Evolutionary conservation across 352 stramenopile species (phyloP).

Genomic region (Pseudoperonospora humuli): DNA sequence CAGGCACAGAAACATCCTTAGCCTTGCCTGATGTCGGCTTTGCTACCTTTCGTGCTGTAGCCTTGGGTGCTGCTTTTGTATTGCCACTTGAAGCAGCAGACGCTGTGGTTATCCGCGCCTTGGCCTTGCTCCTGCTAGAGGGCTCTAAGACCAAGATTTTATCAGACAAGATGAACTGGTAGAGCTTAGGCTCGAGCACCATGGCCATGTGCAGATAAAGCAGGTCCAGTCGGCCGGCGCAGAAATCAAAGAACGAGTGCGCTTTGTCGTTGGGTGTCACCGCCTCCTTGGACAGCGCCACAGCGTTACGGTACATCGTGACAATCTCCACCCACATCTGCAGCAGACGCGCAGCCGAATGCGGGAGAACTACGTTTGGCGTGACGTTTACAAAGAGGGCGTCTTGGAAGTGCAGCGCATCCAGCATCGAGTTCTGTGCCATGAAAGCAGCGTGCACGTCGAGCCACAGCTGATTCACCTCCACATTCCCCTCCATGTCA

Average conservation of each 20-base stretch:
- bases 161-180: constrained; percentile 36
- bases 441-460: constrained; percentile 55
- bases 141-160: constrained; percentile 11
- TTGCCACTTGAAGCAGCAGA: not conserved
- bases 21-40: not conserved
- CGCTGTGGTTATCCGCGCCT: not conserved
- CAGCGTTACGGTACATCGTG: constrained; percentile 38
- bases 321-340: constrained; percentile 64
- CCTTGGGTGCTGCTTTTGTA: not conserved
- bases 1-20: not conserved
- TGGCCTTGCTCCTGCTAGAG: constrained; percentile 9
- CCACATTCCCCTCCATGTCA: constrained; percentile 31
- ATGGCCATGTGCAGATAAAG: constrained; percentile 66
- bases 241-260: constrained; percentile 56
- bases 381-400: constrained; percentile 47
- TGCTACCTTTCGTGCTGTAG: not conserved
- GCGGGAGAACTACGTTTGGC: constrained; percentile 34
- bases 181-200: constrained; percentile 42
- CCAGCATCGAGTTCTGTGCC: constrained; percentile 34
- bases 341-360: constrained; percentile 39
- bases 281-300: constrained; percentile 26
- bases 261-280: constrained; percentile 13
- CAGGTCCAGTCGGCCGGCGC: constrained; percentile 44
- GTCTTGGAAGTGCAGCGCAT: constrained; percentile 56
- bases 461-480: constrained; percentile 46